Conservation (phyloP, 2,329 filamentous ascomycete species). For the Trichoderma koningiopsis region DNA sequence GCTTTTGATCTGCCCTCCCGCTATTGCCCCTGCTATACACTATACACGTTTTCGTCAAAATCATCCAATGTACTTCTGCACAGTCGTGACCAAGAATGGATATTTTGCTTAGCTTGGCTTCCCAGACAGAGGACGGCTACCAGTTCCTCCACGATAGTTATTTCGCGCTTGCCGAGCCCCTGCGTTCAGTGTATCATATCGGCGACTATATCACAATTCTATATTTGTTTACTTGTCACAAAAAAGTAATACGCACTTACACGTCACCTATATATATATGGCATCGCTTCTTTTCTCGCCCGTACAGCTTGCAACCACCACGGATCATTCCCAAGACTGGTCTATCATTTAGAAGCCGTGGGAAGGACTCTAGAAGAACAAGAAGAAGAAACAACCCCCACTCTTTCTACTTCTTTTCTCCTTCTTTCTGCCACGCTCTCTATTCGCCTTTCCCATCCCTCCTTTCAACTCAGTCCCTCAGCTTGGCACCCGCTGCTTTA, state of each 20-base stretch:
- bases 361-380: not conserved
- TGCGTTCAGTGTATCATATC: not conserved
- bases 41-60: conserved; percentile 1
- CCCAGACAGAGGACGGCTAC: not conserved
- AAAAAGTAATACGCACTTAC: not conserved
- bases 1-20: not conserved
- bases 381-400: not conserved
- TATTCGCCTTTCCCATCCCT: not conserved
- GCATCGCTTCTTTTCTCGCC: not conserved
- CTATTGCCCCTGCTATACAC: not conserved
- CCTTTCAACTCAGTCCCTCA: not conserved
- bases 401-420: not conserved
- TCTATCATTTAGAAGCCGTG: not conserved
- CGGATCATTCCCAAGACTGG: not conserved
- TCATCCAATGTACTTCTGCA: not conserved
- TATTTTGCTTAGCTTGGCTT: conserved; percentile 8
- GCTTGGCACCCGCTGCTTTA: not conserved
- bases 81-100: not conserved
- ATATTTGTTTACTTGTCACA: not conserved
- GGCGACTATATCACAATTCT: not conserved
- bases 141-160: not conserved
- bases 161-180: conserved; percentile 1
- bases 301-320: not conserved
- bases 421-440: not conserved
- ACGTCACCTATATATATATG: conserved; percentile 9